These are phyloP conservation scores for Protomyces arabidopsidicola DNA, from an alignment of 1,139 yeast species.

Conservation along the genomic window DNA sequence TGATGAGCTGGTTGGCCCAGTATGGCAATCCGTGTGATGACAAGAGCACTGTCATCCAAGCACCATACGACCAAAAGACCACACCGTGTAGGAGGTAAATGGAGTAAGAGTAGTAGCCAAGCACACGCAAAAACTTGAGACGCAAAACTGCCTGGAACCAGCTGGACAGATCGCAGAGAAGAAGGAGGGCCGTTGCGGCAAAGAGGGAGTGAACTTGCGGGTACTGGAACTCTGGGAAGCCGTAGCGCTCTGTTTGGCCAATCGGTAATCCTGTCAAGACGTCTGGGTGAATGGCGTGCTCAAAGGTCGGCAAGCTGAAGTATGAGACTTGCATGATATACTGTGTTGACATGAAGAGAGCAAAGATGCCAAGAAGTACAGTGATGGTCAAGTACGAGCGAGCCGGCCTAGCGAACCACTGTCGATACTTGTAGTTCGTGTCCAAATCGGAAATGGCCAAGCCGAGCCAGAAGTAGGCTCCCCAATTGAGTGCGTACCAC, in stretches of 20 bases:
- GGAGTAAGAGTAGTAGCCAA: conserved; percentile 26
- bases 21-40: conserved; percentile 12
- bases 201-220: conserved; percentile 19
- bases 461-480: conserved; percentile 23
- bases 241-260: conserved; percentile 3
- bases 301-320: conserved; percentile 10
- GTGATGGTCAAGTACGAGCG: neutral
- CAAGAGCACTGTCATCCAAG: conserved; percentile 15
- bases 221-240: conserved; percentile 10
- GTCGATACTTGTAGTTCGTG: conserved; percentile 10
- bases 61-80: conserved; percentile 24
- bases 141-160: conserved; percentile 5
- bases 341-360: conserved; percentile 8
- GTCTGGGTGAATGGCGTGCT: conserved; percentile 17
- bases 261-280: conserved; percentile 15
- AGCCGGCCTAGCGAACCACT: conserved; percentile 9
- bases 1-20: conserved; percentile 21
- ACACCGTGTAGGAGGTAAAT: conserved; percentile 24
- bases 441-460: conserved; percentile 24
- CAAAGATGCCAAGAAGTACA: neutral
- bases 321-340: conserved; percentile 11
- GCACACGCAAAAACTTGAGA: conserved; percentile 10
- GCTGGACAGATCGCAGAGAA: conserved; percentile 10
- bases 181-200: conserved; percentile 16
- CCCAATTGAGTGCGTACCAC: conserved; percentile 23